These are phyloP conservation scores for Neospermospora avenae DNA, from an alignment of 2,329 filamentous ascomycete species.

Conservation along the genomic window DNA sequence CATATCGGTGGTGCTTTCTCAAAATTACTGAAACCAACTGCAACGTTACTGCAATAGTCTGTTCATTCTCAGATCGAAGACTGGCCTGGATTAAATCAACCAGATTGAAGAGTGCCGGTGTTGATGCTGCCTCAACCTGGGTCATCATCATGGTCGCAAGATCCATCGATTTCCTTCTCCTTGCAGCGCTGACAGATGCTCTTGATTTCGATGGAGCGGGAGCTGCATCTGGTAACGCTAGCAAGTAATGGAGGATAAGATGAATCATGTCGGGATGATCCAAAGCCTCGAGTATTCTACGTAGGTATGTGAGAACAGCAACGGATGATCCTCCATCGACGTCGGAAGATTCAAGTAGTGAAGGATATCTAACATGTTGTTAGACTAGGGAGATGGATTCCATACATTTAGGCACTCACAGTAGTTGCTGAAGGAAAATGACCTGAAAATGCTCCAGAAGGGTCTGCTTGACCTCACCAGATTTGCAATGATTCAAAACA, in stretches of 20 bases:
- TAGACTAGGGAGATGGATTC: slow-evolving; percentile 9
- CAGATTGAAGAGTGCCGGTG: slow-evolving; percentile 87
- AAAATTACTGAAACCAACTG: slow-evolving; percentile 84
- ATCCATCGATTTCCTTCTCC: slow-evolving; percentile 85
- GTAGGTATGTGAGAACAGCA: slow-evolving; percentile 89
- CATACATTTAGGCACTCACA: slow-evolving; percentile 52
- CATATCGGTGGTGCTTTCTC: slow-evolving; percentile 83
- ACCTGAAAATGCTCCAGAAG: slow-evolving; percentile 96
- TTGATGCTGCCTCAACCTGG: slow-evolving; percentile 68
- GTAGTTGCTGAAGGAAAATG: slow-evolving; percentile 87
- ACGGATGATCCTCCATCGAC: slow-evolving; percentile 95
- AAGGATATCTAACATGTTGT: slow-evolving; percentile 69
- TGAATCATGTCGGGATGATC: slow-evolving; percentile 94
- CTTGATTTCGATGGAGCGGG: slow-evolving; percentile 33
- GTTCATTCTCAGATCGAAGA: slow-evolving; percentile 76
- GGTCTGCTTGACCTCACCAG: slow-evolving; percentile 86
- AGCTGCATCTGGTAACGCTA: slow-evolving; percentile 68
- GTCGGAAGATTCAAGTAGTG: slow-evolving; percentile 92
- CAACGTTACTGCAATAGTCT: slow-evolving; percentile 86
- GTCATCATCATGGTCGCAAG: slow-evolving; percentile 75
- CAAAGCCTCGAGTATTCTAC: slow-evolving; percentile 83
- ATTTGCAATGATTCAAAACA: slow-evolving; percentile 91
- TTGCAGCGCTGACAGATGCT: slow-evolving; percentile 62
- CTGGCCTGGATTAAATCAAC: slow-evolving; percentile 88
- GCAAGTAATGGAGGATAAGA: slow-evolving; percentile 86